A percentile compares a stretch with the other conserved stretches of the same genome.
Evolutionary conservation across 2,329 filamentous ascomycete species (phyloP).

Genomic region (Trichophyton verrucosum): DNA sequence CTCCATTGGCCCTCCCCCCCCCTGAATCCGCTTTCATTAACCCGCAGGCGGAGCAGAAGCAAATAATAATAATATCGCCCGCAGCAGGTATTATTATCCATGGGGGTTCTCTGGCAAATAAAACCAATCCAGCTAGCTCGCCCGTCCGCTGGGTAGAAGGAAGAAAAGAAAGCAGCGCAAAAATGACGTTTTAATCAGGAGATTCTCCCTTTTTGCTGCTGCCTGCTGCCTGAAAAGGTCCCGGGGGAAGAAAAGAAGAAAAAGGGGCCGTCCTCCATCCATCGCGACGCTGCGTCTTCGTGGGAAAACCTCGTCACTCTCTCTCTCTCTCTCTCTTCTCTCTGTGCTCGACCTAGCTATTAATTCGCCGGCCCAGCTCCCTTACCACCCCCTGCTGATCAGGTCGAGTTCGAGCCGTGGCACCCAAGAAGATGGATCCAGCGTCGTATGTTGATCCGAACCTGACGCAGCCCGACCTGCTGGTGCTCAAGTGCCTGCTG

Average conservation of each 20-base stretch:
- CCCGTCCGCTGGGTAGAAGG: too few species aligned
- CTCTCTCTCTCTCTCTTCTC: not conserved
- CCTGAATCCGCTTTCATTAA: not conserved
- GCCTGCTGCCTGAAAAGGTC: not conserved
- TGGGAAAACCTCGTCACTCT: too few species aligned
- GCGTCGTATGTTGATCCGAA: constrained; percentile 7
- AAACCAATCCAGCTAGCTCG: too few species aligned
- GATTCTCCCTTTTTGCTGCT: not conserved
- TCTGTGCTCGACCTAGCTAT: not conserved
- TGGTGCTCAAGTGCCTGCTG: constrained; percentile 8
- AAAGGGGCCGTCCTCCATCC: not conserved
- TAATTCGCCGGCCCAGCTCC: not conserved
- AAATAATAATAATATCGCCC: not conserved
- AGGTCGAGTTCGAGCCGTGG: not conserved
- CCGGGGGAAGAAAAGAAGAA: not conserved
- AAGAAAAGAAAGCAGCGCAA: not conserved
- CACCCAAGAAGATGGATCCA: not conserved
- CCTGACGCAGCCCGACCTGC: constrained; percentile 7
- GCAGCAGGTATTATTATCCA: not conserved
- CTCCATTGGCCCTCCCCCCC: not conserved
- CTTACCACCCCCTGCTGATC: not conserved
- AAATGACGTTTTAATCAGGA: not conserved
- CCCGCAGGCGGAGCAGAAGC: not conserved
- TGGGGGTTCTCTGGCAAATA: too few species aligned
- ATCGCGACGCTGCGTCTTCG: too few species aligned